These are phyloP conservation scores for Talaromyces sp. DNA, from an alignment of 2,329 filamentous ascomycete species.

Conservation along the genomic window DNA sequence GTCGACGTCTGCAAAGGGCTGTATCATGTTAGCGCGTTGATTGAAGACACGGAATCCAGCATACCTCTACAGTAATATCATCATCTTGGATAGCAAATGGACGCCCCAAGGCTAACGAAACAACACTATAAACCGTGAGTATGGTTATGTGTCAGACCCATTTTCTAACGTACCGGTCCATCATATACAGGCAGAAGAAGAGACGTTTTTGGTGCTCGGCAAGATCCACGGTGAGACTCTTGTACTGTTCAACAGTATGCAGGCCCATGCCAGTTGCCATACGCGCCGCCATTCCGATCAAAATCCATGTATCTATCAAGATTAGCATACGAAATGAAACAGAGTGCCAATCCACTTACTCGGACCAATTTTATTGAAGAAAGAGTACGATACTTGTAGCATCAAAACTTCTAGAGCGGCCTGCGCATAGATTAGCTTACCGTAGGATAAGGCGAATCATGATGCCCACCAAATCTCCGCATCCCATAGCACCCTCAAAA, in stretches of 20 bases:
- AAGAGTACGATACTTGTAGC: constrained; percentile 49
- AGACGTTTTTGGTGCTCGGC: constrained; percentile 42
- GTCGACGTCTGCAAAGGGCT: constrained; percentile 39
- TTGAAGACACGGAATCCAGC: neutral
- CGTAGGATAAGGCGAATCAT: neutral
- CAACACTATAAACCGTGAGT: constrained; percentile 28
- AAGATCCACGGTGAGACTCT: constrained; percentile 31
- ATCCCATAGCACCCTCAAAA: constrained; percentile 39
- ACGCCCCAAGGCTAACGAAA: constrained; percentile 45
- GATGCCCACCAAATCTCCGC: constrained; percentile 39
- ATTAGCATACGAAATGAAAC: neutral
- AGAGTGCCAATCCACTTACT: constrained; percentile 30
- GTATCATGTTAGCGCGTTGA: neutral
- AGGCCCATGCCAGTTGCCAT: constrained; percentile 46
- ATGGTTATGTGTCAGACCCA: neutral
- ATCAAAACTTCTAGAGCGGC: constrained; percentile 46
- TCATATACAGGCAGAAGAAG: constrained; percentile 51
- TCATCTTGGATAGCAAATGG: constrained; percentile 49
- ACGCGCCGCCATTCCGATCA: constrained; percentile 45
- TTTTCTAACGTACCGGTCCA: constrained; percentile 36
- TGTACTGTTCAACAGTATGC: constrained; percentile 38
- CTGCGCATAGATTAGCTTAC: constrained; percentile 21
- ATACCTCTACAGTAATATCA: constrained; percentile 43
- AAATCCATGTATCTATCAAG: constrained; percentile 44
- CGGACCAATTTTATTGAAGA: constrained; percentile 49